phyloP scores from a whole-genome alignment of 257 asterid genomes.

The Solanum corneliomulleri region DNA sequence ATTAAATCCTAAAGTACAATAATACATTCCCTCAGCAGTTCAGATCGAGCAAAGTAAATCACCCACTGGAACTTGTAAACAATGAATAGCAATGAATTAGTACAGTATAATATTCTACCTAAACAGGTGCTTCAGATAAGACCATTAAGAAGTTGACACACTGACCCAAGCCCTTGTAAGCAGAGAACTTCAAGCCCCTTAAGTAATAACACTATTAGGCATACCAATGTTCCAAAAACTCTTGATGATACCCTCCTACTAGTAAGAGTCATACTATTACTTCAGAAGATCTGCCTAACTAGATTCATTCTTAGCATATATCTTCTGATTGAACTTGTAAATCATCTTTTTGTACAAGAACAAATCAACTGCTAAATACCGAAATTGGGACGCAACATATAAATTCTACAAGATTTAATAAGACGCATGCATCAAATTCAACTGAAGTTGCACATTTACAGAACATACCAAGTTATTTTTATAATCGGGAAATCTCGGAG shows the following conservation, averaged over 20 bases:
- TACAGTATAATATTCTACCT: not conserved
- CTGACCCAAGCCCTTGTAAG: not conserved
- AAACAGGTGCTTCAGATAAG: not conserved
- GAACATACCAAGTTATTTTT: not conserved
- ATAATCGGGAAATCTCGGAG: not conserved
- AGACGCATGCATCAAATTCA: not conserved
- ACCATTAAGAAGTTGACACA: not conserved
- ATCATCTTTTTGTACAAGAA: not conserved
- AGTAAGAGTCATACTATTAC: not conserved
- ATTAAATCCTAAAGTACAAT: not conserved
- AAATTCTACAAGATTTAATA: not conserved
- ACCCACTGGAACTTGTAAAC: not conserved
- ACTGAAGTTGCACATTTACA: not conserved
- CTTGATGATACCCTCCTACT: not conserved
- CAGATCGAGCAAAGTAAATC: not conserved
- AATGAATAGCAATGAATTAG: not conserved
- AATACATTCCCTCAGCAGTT: not conserved
- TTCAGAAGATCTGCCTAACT: not conserved
- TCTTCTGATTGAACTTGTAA: not conserved
- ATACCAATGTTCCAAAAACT: not conserved
- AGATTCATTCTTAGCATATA: not conserved
- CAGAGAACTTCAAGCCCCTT: not conserved
- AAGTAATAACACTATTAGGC: not conserved
- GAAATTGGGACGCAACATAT: not conserved
- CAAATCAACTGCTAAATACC: not conserved